These are phyloP conservation scores for Populus deltoides DNA, from an alignment of 345 rosid genomes.

Conservation along the genomic window DNA sequence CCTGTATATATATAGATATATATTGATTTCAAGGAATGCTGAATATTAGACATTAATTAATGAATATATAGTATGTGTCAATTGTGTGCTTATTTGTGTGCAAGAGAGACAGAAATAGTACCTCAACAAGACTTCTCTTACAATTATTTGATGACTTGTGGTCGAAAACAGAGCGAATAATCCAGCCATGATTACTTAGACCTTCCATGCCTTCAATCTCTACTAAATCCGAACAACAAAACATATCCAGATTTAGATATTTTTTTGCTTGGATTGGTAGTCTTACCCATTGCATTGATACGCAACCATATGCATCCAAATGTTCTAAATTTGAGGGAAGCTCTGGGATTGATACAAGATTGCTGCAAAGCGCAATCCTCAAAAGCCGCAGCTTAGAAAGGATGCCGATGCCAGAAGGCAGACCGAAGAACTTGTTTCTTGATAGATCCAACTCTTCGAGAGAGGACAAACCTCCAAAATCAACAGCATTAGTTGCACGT, in stretches of 20 bases:
- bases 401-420: neutral
- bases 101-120: neutral
- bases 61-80: neutral
- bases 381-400: neutral
- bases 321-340: neutral
- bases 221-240: neutral
- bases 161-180: fast-evolving
- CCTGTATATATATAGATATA: no score
- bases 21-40: no score
- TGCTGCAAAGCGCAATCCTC: neutral
- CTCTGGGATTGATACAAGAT: neutral
- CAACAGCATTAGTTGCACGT: neutral
- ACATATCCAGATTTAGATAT: neutral
- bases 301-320: neutral
- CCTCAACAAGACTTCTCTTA: neutral
- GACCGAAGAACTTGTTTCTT: neutral
- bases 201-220: neutral
- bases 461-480: neutral
- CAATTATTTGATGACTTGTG: neutral
- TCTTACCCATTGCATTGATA: neutral
- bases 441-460: neutral
- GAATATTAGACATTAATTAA: neutral
- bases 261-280: neutral
- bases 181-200: no score
- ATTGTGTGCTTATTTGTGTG: no score